Conservation (phyloP, 2,329 filamentous ascomycete genomes). For the Aspergillus persii region DNA sequence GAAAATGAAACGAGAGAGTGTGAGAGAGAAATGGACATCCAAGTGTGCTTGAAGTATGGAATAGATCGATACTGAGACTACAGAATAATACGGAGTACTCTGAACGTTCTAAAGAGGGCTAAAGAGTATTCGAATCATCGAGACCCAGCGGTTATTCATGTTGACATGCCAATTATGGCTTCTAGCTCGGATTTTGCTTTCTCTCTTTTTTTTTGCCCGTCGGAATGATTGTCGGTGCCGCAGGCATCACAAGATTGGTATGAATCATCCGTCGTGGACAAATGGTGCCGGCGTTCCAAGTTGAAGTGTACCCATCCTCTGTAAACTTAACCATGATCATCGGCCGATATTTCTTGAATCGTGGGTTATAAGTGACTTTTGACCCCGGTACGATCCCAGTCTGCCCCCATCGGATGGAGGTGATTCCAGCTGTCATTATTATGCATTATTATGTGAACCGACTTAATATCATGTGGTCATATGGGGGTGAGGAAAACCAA, state of each 20-base stretch:
- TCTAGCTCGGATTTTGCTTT: background rate
- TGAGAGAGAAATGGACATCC: too few species aligned
- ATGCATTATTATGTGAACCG: background rate
- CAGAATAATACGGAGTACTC: background rate
- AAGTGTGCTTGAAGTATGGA: too few species aligned
- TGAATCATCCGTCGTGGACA: background rate
- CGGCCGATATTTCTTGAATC: constrained; percentile 4
- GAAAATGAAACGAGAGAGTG: background rate
- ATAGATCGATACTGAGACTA: too few species aligned
- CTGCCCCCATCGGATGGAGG: background rate
- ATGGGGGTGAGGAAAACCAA: background rate
- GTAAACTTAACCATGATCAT: background rate
- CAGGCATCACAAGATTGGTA: background rate
- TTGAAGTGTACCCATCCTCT: background rate
- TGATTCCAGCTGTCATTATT: background rate
- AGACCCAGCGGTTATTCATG: background rate
- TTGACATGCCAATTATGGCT: background rate
- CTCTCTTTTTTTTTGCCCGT: background rate
- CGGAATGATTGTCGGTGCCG: background rate
- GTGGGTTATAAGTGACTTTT: constrained; percentile 1
- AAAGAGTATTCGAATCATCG: background rate
- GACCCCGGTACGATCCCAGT: background rate
- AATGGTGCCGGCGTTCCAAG: background rate
- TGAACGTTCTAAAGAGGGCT: background rate
- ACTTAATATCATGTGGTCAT: constrained; percentile 5